Percentiles rank a stretch among this genome's conserved stretches.
These are phyloP conservation scores for Coffea canephora DNA, from an alignment of 257 asterid genomes.

Conservation along the genomic window DNA sequence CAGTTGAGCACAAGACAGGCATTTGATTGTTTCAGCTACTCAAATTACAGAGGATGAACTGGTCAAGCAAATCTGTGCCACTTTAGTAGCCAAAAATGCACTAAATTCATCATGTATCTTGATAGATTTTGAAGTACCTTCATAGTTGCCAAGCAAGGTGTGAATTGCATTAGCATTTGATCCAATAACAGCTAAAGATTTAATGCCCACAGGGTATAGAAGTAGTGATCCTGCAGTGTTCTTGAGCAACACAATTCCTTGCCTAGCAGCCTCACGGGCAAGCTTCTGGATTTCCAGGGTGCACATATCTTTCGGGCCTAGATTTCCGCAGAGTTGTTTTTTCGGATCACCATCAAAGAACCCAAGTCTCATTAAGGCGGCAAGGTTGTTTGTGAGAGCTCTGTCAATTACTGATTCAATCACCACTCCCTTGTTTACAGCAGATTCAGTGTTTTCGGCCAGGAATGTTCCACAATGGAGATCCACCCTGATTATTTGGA, in stretches of 20 bases:
- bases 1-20: no score
- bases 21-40: background rate
- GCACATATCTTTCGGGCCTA: slow-evolving; percentile 84
- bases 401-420: slow-evolving; percentile 51
- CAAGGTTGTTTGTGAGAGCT: slow-evolving; percentile 67
- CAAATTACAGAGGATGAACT: background rate
- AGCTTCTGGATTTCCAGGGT: slow-evolving; percentile 58
- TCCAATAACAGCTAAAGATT: slow-evolving; percentile 78
- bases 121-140: slow-evolving; percentile 36
- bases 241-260: slow-evolving; percentile 81
- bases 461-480: slow-evolving; percentile 72
- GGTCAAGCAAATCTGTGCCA: background rate
- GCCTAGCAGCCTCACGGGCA: slow-evolving; percentile 83
- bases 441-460: slow-evolving; percentile 41
- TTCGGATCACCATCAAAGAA: slow-evolving; percentile 89
- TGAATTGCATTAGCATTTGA: slow-evolving; percentile 65
- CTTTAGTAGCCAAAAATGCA: background rate
- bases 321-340: slow-evolving; percentile 58
- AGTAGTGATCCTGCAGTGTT: slow-evolving; percentile 65
- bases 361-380: slow-evolving; percentile 78
- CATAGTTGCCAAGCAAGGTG: slow-evolving; percentile 83
- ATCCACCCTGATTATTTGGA: slow-evolving; percentile 51
- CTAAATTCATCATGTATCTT: background rate
- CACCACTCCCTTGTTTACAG: slow-evolving; percentile 58
- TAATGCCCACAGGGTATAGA: slow-evolving; percentile 47